Conservation (phyloP, 2,329 filamentous ascomycete genomes). For the Colletotrichum cordylinicola region DNA sequence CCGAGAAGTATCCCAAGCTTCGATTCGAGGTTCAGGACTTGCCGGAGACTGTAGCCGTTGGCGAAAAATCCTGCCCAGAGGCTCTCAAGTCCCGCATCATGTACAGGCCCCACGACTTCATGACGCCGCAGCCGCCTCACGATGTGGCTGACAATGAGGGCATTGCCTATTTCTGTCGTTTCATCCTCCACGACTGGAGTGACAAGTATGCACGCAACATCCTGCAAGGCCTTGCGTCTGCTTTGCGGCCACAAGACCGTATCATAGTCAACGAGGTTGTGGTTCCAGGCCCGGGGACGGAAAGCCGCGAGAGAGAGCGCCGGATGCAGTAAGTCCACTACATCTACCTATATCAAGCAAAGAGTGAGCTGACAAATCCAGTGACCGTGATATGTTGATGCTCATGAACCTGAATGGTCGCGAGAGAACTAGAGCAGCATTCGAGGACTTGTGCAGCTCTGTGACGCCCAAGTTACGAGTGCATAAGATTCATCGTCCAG, state of each 20-base stretch:
- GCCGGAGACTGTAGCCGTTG: constrained; percentile 19
- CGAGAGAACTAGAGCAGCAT: neutral
- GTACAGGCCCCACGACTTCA: constrained; percentile 29
- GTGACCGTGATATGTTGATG: constrained; percentile 6
- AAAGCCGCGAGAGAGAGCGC: neutral
- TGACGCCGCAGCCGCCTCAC: constrained; percentile 26
- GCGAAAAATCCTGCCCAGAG: neutral
- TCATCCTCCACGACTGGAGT: constrained; percentile 57
- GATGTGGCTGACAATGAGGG: constrained; percentile 27
- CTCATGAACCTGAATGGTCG: constrained; percentile 5
- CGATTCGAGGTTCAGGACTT: constrained; percentile 37
- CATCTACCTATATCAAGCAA: neutral
- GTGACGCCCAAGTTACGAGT: neutral
- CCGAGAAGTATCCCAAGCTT: constrained; percentile 31
- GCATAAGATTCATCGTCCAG: neutral
- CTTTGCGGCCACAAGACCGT: neutral
- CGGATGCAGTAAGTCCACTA: neutral
- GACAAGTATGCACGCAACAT: constrained; percentile 43
- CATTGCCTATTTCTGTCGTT: constrained; percentile 47
- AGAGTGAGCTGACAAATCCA: neutral
- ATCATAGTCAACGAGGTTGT: constrained; percentile 1
- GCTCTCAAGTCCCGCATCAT: constrained; percentile 20
- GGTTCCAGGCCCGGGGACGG: neutral
- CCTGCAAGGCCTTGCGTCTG: constrained; percentile 16
- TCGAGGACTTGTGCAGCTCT: neutral